Base-by-base conservation (phyloP, 2,329 filamentous ascomycete genomes). In the Sclerotinia spermophila region DNA sequence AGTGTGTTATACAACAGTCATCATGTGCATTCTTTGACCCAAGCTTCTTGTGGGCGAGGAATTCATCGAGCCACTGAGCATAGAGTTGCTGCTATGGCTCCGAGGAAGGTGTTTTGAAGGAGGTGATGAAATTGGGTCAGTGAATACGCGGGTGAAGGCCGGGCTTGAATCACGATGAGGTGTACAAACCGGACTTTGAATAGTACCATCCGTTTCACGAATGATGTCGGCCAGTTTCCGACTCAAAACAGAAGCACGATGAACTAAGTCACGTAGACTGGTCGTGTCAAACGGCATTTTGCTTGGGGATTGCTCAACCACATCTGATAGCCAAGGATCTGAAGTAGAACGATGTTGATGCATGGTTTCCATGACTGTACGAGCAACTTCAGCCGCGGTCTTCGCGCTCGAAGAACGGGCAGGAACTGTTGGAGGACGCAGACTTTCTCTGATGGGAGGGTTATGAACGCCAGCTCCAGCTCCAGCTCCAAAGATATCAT, bases 231-330 rank as follows among this genome's bases (percentile, higher is more conserved):
- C 87, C 33, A 91, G 80, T 5, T 82, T 81, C 73, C 90, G 87
- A 40, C 86, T 85, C 45, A 91, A 79, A 69, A 86, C 85, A 40
- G 86, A 84, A 1, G 89, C 89, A 71, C 87, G 84, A 77, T 87
- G 88, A 51, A 91, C 89, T 68, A 91, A 81, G 76, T 88, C 86
- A 75, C 87, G 88, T n/a, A 91, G 82, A 78, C 87, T 90, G 73
- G 89, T 90, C 7, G 89, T 90, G 77, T 90, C 89, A 73, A 91
- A 91, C 71, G 89, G 89, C 76, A 90, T 84, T 72, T 84, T 83
- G 66, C 83, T 82, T 59, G 84, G 81, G 17, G 76, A 78, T 72
- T 77, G 76, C 79, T 71, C 68, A 5, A 72, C 70, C 60, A 76
- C 67, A 24, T 75, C 76, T 40, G 74, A 75, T 24, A 78, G 72